Base-by-base conservation (phyloP, 768 basidiomycete genomes). In the Kwoniella dendrophila region DNA sequence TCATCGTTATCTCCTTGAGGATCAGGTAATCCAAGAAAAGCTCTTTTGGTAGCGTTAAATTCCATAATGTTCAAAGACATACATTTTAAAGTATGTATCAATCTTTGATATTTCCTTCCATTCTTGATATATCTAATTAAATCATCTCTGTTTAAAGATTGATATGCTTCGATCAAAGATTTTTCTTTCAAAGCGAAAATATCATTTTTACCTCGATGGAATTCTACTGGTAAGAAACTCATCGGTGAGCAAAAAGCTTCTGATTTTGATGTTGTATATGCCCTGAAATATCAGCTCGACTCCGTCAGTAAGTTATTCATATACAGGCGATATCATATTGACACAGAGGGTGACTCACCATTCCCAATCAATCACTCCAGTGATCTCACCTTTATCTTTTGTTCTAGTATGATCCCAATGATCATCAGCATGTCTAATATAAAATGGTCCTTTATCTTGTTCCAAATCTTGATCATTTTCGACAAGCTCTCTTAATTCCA, bases 301-400 rank as follows among this genome's bases (percentile, higher is more conserved):
- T 14, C 7, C 29, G 40, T 41, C 11, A 24, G 20, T 12, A 11
- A 44, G 43, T 6, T 44, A 10, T 22, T 44, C 43, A 44, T 44
- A 11, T 20, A 44, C 20, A 11, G 43, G 43, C 6, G 20, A 6
- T 6, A 44, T 11, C 6, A 44, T 22, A 20, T 6, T 20, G 11
- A 5, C 11, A n/a, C 2, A 4, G 0, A 10, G 22, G 1, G 18
- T 14, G 1, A 53, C 60, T 47, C 26, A 62, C 62, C 65, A 71
- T 56, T 78, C 77, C 77, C 77, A 78, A 52, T 78, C 70, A 44
- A 78, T 70, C 36, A 78, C 64, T 3, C 68, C 63, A 1, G 60
- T 47, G 44, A 75, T 68, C 20, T 68, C 53, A 56, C 63, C 53
- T 18, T 68, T 60, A 20, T 63, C 53, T 32, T 68, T 63, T 26